Evolutionary conservation across 2,329 filamentous ascomycete genomes (phyloP).

Genomic region (Sarocladium kiliense): DNA sequence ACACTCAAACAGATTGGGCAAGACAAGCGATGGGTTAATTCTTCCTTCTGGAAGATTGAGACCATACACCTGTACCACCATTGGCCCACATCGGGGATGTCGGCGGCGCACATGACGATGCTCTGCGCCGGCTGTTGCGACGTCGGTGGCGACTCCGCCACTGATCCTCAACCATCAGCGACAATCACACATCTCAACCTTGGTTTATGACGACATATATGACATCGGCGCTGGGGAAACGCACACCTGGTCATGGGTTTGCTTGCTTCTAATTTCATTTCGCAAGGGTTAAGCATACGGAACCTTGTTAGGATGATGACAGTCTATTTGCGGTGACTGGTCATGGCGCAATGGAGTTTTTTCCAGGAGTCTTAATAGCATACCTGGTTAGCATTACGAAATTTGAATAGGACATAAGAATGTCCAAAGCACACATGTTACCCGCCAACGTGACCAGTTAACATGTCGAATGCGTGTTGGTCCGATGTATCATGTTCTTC

Average conservation of each 20-base stretch:
- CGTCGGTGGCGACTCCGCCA: neutral
- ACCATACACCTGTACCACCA: neutral
- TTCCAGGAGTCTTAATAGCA: neutral
- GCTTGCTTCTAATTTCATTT: neutral
- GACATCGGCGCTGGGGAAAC: neutral
- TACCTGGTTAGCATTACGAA: neutral
- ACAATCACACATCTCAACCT: neutral
- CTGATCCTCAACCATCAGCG: neutral
- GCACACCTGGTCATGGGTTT: neutral
- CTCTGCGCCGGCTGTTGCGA: neutral
- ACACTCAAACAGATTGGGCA: too few relatives aligned
- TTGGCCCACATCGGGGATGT: neutral
- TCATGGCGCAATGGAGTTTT: neutral
- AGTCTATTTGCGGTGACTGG: neutral
- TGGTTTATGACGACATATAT: neutral
- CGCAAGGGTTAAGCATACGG: slow-evolving; percentile 3
- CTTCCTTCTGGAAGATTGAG: neutral
- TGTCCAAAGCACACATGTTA: neutral
- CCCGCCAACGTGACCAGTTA: neutral
- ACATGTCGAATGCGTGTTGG: too few relatives aligned
- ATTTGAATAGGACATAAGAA: neutral
- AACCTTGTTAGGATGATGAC: neutral
- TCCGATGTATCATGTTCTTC: too few relatives aligned
- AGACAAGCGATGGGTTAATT: too few relatives aligned
- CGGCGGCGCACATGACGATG: neutral